Evolutionary conservation across 192 early-diverging fungal species (phyloP).

Genomic region (Backusella parvicylindrica): DNA sequence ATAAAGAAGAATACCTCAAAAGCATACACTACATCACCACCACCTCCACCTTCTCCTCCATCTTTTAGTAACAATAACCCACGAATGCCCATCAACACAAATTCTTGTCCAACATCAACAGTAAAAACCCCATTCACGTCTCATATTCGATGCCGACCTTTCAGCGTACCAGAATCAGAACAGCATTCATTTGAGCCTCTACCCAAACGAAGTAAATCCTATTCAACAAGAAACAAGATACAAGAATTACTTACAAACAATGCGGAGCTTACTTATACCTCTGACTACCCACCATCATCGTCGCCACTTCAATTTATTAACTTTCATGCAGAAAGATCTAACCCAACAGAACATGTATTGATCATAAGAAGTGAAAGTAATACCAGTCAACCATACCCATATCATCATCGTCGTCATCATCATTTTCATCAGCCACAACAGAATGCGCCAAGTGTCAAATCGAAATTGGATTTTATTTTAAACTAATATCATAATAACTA

Average conservation of each 20-base stretch:
- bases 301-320: background rate
- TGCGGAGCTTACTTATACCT: no score
- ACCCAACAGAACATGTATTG: background rate
- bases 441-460: background rate
- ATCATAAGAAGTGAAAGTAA: background rate
- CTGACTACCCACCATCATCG: no score
- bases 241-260: background rate
- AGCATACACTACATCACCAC: background rate
- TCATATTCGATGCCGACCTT: background rate
- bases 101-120: background rate
- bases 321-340: background rate
- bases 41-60: background rate
- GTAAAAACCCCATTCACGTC: background rate
- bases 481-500: background rate
- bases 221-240: constrained; percentile 12
- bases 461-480: constrained; percentile 11
- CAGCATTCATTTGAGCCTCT: background rate
- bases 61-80: background rate
- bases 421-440: background rate
- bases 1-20: background rate
- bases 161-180: background rate
- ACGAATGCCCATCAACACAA: background rate
- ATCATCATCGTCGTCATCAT: background rate
- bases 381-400: background rate
- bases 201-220: background rate